These are phyloP conservation scores for Blastomyces silverae DNA, from an alignment of 2,329 filamentous ascomycete genomes.

Conservation along the genomic window DNA sequence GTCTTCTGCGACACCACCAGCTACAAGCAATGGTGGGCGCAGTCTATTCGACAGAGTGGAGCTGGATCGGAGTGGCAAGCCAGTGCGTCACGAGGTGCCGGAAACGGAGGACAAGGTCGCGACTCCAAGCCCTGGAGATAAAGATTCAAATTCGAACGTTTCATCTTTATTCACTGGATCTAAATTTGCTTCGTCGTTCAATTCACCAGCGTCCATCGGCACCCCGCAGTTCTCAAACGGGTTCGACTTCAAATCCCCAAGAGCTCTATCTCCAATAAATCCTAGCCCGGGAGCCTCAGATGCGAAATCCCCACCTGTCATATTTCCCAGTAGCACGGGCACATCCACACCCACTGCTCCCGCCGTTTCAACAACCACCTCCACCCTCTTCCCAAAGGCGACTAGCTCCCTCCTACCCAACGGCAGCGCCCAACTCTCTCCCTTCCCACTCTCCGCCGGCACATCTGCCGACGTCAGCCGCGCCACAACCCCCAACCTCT, in stretches of 20 bases:
- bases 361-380: constrained; percentile 22
- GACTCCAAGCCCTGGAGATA: constrained; percentile 14
- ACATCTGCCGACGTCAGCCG: constrained; percentile 39
- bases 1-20: constrained; percentile 16
- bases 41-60: constrained; percentile 35
- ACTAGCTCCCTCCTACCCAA: constrained; percentile 18
- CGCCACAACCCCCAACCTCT: constrained; percentile 43
- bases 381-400: constrained; percentile 21
- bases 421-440: constrained; percentile 26
- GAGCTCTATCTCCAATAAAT: constrained; percentile 24
- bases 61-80: constrained; percentile 26
- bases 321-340: constrained; percentile 20
- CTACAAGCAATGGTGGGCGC: constrained; percentile 25
- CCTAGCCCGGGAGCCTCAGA: background rate
- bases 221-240: constrained; percentile 24
- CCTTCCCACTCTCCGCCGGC: constrained; percentile 24
- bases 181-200: constrained; percentile 28
- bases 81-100: constrained; percentile 22
- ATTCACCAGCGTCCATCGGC: constrained; percentile 23
- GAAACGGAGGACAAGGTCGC: constrained; percentile 13
- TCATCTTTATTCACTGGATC: constrained; percentile 25
- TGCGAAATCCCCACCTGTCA: constrained; percentile 17
- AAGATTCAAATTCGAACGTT: constrained; percentile 20
- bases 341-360: constrained; percentile 13
- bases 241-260: constrained; percentile 13